Evolutionary conservation across 2,329 filamentous ascomycete species (phyloP).

Genomic region (Colletotrichum cordylinicola): DNA sequence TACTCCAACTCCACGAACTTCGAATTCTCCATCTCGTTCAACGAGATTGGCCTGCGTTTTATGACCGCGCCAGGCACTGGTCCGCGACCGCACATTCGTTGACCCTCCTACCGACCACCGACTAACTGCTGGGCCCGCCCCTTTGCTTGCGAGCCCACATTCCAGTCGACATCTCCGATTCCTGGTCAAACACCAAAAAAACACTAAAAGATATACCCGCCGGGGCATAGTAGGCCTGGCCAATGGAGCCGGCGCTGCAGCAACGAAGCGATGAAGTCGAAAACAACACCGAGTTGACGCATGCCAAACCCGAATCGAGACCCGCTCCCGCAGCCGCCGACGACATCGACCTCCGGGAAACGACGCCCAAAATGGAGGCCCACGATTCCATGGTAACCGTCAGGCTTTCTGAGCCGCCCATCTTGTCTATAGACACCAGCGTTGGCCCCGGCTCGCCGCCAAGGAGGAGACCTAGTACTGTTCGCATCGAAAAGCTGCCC

Average conservation of each 20-base stretch:
- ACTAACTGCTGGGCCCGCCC: background rate
- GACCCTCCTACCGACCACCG: conserved; percentile 4
- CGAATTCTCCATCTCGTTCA: background rate
- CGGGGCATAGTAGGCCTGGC: conserved; percentile 2
- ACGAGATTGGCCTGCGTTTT: conserved; percentile 13
- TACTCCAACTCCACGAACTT: background rate
- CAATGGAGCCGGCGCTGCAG: conserved; percentile 19
- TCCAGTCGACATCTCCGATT: conserved; percentile 2
- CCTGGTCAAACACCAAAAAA: conserved; percentile 7
- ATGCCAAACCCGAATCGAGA: conserved; percentile 20
- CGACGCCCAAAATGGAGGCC: conserved; percentile 25
- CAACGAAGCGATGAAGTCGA: conserved; percentile 16
- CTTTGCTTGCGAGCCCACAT: conserved; percentile 5
- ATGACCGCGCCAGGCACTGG: conserved; percentile 1
- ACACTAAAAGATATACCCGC: background rate
- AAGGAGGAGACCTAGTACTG: conserved; percentile 21
- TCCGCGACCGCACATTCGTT: conserved; percentile 2
- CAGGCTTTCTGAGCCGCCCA: conserved; percentile 69
- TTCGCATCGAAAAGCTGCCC: conserved; percentile 17
- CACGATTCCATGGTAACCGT: conserved; percentile 82
- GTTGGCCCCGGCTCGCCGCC: conserved; percentile 25
- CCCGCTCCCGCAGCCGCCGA: background rate
- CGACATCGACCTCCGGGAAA: conserved; percentile 7
- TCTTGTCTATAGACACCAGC: conserved; percentile 56
- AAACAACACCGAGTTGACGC: conserved; percentile 17